Evolutionary conservation across 805 yeast genomes (phyloP).

Genomic region (Pichia sporocuriosa): DNA sequence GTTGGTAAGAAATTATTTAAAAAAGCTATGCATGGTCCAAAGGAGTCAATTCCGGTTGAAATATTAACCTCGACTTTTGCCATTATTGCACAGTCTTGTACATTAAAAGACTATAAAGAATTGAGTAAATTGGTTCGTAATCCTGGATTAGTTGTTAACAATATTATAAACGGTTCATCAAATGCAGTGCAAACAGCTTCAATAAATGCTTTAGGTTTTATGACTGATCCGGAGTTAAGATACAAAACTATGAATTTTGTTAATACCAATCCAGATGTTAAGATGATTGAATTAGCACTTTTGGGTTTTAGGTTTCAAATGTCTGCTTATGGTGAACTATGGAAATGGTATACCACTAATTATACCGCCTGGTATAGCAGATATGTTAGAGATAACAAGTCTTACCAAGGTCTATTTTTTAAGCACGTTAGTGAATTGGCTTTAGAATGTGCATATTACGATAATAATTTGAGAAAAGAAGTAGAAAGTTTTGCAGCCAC

Average conservation of each 20-base stretch:
- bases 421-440: slow-evolving; percentile 38
- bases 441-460: slow-evolving; percentile 27
- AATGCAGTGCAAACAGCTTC: slow-evolving; percentile 50
- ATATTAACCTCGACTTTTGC: slow-evolving; percentile 39
- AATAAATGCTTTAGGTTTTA: slow-evolving; percentile 48
- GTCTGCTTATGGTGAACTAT: slow-evolving; percentile 30
- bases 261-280: slow-evolving; percentile 47
- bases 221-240: slow-evolving; percentile 38
- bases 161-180: slow-evolving; percentile 23
- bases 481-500: slow-evolving; percentile 18
- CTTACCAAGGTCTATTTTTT: slow-evolving; percentile 36
- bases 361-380: slow-evolving; percentile 47
- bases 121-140: slow-evolving; percentile 46
- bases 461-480: slow-evolving; percentile 13
- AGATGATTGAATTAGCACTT: slow-evolving; percentile 49
- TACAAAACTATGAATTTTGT: slow-evolving; percentile 53
- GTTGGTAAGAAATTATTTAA: slow-evolving; percentile 40
- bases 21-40: slow-evolving; percentile 46
- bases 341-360: slow-evolving; percentile 53
- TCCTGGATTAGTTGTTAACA: slow-evolving; percentile 38
- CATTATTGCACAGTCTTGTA: slow-evolving; percentile 20
- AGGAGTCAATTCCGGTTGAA: slow-evolving; percentile 44
- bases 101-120: slow-evolving; percentile 53
- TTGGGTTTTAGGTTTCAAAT: slow-evolving; percentile 43
- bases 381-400: slow-evolving; percentile 35